Evolutionary conservation across 164 flowering plant species (phyloP), one percentile per base, ranked within the genome.

Genomic region (Sedum album): DNA sequence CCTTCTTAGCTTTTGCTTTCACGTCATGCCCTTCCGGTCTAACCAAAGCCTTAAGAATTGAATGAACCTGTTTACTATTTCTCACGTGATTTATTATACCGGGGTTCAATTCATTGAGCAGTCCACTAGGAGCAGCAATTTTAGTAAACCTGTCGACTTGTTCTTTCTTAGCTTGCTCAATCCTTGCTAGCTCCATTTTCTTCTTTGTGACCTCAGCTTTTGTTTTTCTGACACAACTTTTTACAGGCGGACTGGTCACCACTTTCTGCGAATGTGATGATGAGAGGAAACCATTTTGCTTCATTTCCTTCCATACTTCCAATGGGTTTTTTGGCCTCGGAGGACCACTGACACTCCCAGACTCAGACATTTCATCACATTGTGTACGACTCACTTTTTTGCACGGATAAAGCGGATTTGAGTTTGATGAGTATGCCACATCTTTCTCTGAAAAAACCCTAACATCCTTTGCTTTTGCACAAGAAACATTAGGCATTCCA

Each of bases 21-120:
- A 67, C 73, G 69, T 81, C 81, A 57, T 6, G 60, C 61, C 74
- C 78, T 74, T 85, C 92, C 28, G 96, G 86, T 74, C 75, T 90
- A 48, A 86, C 91, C 10, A 95, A 68, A 42, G 93, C 84, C 78
- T 92, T 86, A 53, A 95, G 89, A 49, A 95, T 95, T 60, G 99
- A 95, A 73, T 83, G 97, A 65, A 92, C 99, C 74, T 95, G 97
- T 70, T 89, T 95, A 55, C 89, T 87, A 67, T 92, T 95, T 71
- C 99, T 83, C 28, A 92, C 97, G 80, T 90, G 94, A 75, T 87
- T 90, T 73, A 95, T 92, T 53, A 95, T 95, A 64, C 97, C 97
- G 6, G 96, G 97, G 71, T 92, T 95, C 73, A 92, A 72, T 35
- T 80, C 94, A 67, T 83, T 83, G 44, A 90, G 91, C 79, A 92